Percentiles rank a stretch among this genome's conserved stretches.
These are phyloP conservation scores for Anastatica hierochuntica DNA, from an alignment of 345 rosid genomes.

Conservation along the genomic window DNA sequence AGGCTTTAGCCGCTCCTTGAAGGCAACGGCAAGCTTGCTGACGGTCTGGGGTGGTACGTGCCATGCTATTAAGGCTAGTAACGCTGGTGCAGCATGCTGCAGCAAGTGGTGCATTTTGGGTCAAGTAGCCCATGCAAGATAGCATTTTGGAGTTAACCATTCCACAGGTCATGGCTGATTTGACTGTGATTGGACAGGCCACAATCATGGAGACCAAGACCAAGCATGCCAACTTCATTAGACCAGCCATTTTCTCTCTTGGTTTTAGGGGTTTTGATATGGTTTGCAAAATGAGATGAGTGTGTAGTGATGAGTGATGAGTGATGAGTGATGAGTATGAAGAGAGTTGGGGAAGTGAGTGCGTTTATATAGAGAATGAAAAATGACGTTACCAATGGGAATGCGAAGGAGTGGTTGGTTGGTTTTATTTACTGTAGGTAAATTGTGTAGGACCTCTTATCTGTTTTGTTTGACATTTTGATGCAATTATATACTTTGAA, in stretches of 20 bases:
- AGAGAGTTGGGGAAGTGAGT: not conserved
- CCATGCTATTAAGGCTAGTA: not conserved
- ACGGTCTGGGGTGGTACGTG: constrained; percentile 18
- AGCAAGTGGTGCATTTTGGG: not conserved
- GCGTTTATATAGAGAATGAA: constrained; percentile 4
- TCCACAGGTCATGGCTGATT: constrained; percentile 27
- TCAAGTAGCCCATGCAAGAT: constrained; percentile 14
- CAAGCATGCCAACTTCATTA: constrained; percentile 8
- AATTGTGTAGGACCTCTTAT: too few relatives aligned
- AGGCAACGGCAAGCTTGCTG: constrained; percentile 23
- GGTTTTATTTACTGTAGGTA: constrained; percentile 14
- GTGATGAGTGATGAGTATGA: not conserved
- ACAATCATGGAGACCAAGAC: constrained; percentile 12
- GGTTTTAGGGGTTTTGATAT: not conserved
- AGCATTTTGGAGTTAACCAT: constrained; percentile 2
- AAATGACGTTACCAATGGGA: not conserved
- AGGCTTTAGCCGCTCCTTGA: not conserved
- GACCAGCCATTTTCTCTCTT: not conserved
- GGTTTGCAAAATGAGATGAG: not conserved
- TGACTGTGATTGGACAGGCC: constrained; percentile 1
- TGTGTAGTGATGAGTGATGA: not conserved
- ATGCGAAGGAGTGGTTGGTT: constrained; percentile 7
- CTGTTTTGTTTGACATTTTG: too few relatives aligned
- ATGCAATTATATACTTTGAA: too few relatives aligned
- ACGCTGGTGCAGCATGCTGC: constrained; percentile 8